phyloP scores from a whole-genome alignment of 495 filamentous ascomycete species.

The Antarctomyces pellizariae region DNA sequence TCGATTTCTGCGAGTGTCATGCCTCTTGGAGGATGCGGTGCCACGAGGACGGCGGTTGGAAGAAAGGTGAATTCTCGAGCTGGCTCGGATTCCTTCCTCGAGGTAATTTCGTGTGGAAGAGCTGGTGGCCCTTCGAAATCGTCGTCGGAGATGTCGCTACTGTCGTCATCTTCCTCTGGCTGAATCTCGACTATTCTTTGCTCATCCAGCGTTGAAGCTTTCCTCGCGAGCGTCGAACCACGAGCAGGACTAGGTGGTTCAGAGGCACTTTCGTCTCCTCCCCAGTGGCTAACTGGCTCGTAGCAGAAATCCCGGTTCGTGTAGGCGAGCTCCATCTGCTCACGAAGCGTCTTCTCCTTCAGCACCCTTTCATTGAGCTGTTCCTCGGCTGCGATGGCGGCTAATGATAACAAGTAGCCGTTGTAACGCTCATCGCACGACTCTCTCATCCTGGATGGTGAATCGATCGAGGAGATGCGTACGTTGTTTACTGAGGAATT shows the following conservation, averaged over 20 bases:
- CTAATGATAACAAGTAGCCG: constrained; percentile 51
- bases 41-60: constrained; percentile 18
- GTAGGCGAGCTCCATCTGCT: constrained; percentile 46
- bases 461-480: constrained; percentile 15
- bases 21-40: constrained; percentile 3
- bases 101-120: constrained; percentile 19
- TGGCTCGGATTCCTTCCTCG: constrained; percentile 20
- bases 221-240: constrained; percentile 23
- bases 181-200: constrained; percentile 27
- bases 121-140: constrained; percentile 15
- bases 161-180: constrained; percentile 15
- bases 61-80: too few relatives aligned
- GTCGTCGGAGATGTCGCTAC: constrained; percentile 13
- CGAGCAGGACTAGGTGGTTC: constrained; percentile 17
- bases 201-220: constrained; percentile 21
- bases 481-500: constrained; percentile 17
- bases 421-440: constrained; percentile 44
- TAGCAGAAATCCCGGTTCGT: constrained; percentile 35
- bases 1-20: constrained; percentile 23
- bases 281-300: constrained; percentile 32
- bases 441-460: constrained; percentile 24
- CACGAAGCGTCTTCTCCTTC: too few relatives aligned
- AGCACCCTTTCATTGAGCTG: too few relatives aligned
- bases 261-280: constrained; percentile 38
- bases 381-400: constrained; percentile 50